These are phyloP conservation scores for Epichloe festucae DNA, from an alignment of 2,329 filamentous ascomycete genomes.

Conservation along the genomic window DNA sequence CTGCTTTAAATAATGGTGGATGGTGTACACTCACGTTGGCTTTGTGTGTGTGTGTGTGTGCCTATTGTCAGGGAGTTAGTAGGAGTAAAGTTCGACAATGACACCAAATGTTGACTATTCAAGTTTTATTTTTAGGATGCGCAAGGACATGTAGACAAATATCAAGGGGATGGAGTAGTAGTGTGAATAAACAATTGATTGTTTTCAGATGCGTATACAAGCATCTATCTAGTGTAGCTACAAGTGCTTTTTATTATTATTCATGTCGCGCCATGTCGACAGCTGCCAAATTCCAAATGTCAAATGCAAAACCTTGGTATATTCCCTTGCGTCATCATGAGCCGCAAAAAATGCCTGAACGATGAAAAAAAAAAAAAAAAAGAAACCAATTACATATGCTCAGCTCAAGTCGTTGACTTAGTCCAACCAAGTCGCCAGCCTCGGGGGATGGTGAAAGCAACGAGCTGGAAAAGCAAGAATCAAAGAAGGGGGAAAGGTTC, in stretches of 20 bases:
- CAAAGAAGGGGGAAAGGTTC: background rate
- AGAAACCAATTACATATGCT: background rate
- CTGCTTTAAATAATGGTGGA: background rate
- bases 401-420: background rate
- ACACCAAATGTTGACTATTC: background rate
- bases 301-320: constrained; percentile 2
- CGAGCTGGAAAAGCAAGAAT: background rate
- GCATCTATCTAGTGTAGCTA: constrained; percentile 3
- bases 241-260: background rate
- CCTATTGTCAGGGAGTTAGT: background rate
- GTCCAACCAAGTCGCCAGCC: background rate
- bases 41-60: too few relatives aligned
- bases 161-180: background rate
- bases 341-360: background rate
- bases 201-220: background rate
- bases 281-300: background rate
- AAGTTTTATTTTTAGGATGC: background rate
- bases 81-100: background rate
- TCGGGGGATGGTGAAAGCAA: background rate
- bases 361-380: background rate
- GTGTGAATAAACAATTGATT: background rate
- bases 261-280: background rate
- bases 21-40: background rate
- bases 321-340: background rate
- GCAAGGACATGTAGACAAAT: background rate